A percentile compares a stretch with the other conserved stretches of the same genome.
These are phyloP conservation scores for Abelmoschus esculentus DNA, from an alignment of 345 rosid genomes.

Conservation along the genomic window DNA sequence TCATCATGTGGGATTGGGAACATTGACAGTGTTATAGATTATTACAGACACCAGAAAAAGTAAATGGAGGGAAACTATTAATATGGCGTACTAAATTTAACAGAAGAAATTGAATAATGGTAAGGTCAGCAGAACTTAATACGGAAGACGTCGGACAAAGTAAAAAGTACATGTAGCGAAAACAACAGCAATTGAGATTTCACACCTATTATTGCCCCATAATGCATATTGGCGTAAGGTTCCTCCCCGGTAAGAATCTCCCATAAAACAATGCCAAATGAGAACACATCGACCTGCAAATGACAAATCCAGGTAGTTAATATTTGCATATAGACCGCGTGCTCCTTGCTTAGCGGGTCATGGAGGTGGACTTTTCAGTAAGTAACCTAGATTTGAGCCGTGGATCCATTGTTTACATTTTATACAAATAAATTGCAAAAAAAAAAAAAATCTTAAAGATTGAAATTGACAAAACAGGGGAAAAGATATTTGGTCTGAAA, in stretches of 20 bases:
- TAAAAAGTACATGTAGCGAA: neutral
- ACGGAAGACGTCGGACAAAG: neutral
- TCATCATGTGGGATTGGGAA: neutral
- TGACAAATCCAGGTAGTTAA: neutral
- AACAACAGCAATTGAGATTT: neutral
- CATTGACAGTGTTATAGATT: neutral
- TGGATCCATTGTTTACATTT: neutral
- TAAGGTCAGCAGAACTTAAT: neutral
- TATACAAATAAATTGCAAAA: neutral
- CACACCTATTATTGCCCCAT: conserved; percentile 72
- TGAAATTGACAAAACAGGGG: neutral
- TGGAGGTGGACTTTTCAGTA: neutral
- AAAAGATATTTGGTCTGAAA: neutral
- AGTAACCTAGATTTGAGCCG: neutral
- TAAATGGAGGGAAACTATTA: neutral
- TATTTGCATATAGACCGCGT: neutral
- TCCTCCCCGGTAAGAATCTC: conserved; percentile 80
- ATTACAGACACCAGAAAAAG: neutral
- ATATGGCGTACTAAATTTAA: neutral
- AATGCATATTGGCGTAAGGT: conserved; percentile 77
- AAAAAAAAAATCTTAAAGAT: neutral
- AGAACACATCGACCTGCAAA: conserved; percentile 67
- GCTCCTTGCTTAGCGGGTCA: neutral
- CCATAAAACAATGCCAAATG: conserved; percentile 74
- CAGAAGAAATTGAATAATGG: neutral